phyloP scores from a whole-genome alignment of 1,139 yeast species.

The Kodamaea sp. region DNA sequence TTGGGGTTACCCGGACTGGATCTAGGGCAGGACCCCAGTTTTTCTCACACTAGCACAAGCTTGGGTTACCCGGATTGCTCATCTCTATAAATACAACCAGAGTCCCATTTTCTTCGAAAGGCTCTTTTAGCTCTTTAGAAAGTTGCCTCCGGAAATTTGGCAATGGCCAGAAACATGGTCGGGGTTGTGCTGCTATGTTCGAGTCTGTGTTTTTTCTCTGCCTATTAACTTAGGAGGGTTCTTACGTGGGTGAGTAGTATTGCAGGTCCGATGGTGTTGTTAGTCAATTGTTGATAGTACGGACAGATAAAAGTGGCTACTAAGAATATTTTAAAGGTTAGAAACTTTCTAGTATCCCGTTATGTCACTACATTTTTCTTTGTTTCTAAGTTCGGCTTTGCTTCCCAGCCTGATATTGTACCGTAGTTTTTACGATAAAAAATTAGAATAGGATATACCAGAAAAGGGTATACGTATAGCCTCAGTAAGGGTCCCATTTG shows the following conservation, averaged over 20 bases:
- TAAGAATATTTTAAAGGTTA: slow-evolving; percentile 45
- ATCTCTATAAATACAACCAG: slow-evolving; percentile 9
- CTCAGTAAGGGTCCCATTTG: too few species aligned
- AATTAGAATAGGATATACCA: too few species aligned
- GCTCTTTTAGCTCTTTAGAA: slow-evolving; percentile 26
- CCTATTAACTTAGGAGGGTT: slow-evolving; percentile 56
- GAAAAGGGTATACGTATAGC: too few species aligned
- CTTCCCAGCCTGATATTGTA: too few species aligned
- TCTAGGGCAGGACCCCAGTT: too few species aligned
- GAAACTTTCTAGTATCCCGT: slow-evolving; percentile 57
- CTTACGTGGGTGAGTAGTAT: slow-evolving; percentile 18
- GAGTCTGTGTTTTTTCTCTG: slow-evolving; percentile 24
- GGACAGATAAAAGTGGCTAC: slow-evolving; percentile 54
- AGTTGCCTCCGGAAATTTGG: slow-evolving; percentile 47
- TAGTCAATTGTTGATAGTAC: slow-evolving; percentile 39
- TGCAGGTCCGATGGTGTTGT: slow-evolving; percentile 22
- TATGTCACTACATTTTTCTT: slow-evolving; percentile 55
- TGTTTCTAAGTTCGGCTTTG: too few species aligned
- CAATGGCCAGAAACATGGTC: slow-evolving; percentile 16
- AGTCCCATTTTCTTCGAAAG: too few species aligned
- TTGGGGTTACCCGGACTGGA: too few species aligned
- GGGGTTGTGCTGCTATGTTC: slow-evolving; percentile 5
- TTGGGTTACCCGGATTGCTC: slow-evolving; percentile 15
- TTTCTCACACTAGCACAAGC: too few species aligned
- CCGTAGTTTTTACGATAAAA: too few species aligned